Conservation (phyloP, 495 filamentous ascomycete species). For the Penicillium roqueforti region DNA sequence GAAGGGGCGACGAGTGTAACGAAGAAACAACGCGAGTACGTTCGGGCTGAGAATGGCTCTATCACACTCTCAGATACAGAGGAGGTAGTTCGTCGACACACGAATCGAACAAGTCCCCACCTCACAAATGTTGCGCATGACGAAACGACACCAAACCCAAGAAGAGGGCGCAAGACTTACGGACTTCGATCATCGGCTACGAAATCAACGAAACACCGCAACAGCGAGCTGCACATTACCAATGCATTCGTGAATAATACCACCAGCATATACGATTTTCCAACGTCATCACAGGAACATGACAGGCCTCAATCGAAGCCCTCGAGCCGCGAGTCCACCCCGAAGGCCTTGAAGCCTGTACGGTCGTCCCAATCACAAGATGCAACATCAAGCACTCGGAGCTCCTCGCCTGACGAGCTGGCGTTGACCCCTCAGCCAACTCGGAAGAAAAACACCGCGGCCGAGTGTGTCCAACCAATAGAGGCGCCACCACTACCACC, state of each 20-base stretch:
- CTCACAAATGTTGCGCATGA: background rate
- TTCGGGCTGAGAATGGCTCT: background rate
- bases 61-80: slow-evolving; percentile 7
- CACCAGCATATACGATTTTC: slow-evolving; percentile 22
- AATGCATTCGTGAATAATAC: background rate
- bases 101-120: background rate
- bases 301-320: slow-evolving; percentile 7
- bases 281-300: slow-evolving; percentile 12
- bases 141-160: slow-evolving; percentile 6
- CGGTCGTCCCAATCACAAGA: background rate
- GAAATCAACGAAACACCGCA: slow-evolving; percentile 4
- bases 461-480: background rate
- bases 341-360: slow-evolving; percentile 2
- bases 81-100: background rate
- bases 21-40: background rate
- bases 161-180: slow-evolving; percentile 10
- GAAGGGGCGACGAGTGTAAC: background rate
- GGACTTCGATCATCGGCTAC: slow-evolving; percentile 12
- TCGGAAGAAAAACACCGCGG: slow-evolving; percentile 6
- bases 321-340: slow-evolving; percentile 9
- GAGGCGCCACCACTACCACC: background rate
- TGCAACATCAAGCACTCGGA: slow-evolving; percentile 6
- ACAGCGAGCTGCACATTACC: background rate
- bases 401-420: slow-evolving; percentile 33
- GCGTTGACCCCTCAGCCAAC: slow-evolving; percentile 18